phyloP scores from a whole-genome alignment of 1,284 basidiomycete species.

The Malassezia caprae region DNA sequence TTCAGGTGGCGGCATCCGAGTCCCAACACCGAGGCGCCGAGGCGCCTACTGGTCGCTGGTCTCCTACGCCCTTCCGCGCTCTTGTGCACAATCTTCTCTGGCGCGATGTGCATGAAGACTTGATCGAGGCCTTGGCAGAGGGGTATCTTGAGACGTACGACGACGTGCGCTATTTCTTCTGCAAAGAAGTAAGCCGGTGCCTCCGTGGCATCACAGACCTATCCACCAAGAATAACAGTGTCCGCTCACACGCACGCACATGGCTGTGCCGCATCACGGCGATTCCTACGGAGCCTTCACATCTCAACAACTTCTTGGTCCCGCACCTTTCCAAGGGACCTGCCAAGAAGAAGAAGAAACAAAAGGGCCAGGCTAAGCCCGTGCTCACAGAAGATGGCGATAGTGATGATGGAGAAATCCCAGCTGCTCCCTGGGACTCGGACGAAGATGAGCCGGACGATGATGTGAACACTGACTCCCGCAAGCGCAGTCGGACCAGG shows the following conservation, averaged over 20 bases:
- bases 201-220: slow-evolving; percentile 23
- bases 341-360: slow-evolving; percentile 23
- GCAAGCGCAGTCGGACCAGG: slow-evolving; percentile 21
- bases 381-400: slow-evolving; percentile 45
- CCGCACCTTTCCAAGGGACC: slow-evolving; percentile 49
- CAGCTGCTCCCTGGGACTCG: slow-evolving; percentile 28
- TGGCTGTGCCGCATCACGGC: slow-evolving; percentile 68
- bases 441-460: slow-evolving; percentile 39
- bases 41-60: slow-evolving; percentile 3
- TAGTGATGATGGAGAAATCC: slow-evolving; percentile 42
- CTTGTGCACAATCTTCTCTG: slow-evolving; percentile 6
- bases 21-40: not conserved
- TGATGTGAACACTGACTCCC: slow-evolving; percentile 25
- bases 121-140: slow-evolving; percentile 29
- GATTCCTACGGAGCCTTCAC: slow-evolving; percentile 65
- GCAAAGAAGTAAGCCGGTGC: slow-evolving; percentile 59
- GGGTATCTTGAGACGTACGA: slow-evolving; percentile 54
- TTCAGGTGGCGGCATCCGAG: slow-evolving; percentile 15
- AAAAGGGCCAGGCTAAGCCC: slow-evolving; percentile 17
- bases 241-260: slow-evolving; percentile 59
- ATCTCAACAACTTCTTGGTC: slow-evolving; percentile 73
- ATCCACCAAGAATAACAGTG: slow-evolving; percentile 33
- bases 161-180: slow-evolving; percentile 75
- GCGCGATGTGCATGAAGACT: slow-evolving; percentile 25
- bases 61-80: slow-evolving; percentile 4